Base-by-base conservation (phyloP, 495 filamentous ascomycete species). In the Clavariopsis aquatica region DNA sequence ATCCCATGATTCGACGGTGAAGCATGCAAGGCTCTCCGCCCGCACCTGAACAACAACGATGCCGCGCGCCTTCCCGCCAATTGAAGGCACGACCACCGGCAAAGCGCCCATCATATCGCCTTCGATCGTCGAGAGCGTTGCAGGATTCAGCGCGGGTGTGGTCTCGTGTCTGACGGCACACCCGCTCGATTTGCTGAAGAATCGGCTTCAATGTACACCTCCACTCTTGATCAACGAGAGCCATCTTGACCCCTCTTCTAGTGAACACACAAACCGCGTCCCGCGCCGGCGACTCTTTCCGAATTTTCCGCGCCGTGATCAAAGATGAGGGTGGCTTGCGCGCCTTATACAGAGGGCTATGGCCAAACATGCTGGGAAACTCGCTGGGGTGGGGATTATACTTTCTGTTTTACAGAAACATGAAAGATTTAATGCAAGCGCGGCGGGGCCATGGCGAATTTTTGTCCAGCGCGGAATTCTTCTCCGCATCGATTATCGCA, bases 111-210 rank as follows among this genome's bases (percentile, higher is more conserved):
- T 61, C 20, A 62, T 64, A 19, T 46, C 90, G 63, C 85, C 86
- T 78, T 88, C 90, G 74, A 76, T 91, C 72, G 85, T 96, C 77
- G 94, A 98, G 83, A 86, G 87, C 73, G 81, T 95, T 77, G 90
- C 93, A 49, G 94, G 94, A 64, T 89, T 98, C 74, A 87, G 87
- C 53, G 93, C 93, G 57, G 94, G 94, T 43, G 81, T 92, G 65
- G 84, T 90, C 65, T 87, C 91, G 19, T 96, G 94, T 29, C 82
- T 97, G 60, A 81, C 83, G 54, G 87, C 88, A 26, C 90, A 93
- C 78, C 94, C 94, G 20, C 82, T 99, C 54, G 94, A 99, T 77
- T 84, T 98, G 61, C 83, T 98, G 71, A 99, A 99, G 79, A 97
- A 92, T 41, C 88, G 94, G 61, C 85, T 99, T 69, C 94, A 99